Conservation (phyloP, 106 monocot species). For the Dendrobium catenatum region DNA sequence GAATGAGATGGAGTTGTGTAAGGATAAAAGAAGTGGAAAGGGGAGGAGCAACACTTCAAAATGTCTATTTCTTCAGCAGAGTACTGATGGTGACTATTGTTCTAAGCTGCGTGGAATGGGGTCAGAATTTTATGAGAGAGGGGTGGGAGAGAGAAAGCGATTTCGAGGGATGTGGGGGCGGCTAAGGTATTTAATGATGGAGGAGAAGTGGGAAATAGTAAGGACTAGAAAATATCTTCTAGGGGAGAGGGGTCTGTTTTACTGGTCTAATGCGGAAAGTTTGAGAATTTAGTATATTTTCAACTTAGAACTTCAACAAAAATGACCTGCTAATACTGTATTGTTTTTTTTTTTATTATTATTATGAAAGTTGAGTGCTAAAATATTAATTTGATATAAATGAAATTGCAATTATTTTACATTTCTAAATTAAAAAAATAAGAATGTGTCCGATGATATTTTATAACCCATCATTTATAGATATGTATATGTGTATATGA, state of each 20-base stretch:
- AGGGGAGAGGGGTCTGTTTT: background rate
- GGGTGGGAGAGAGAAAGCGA: background rate
- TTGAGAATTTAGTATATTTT: background rate
- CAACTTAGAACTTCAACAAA: background rate
- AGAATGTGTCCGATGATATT: too few species aligned
- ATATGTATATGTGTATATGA: too few species aligned
- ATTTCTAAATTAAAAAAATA: too few species aligned
- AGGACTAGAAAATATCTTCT: background rate
- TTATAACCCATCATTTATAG: too few species aligned
- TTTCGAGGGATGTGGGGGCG: background rate
- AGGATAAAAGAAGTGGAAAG: background rate
- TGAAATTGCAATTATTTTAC: too few species aligned
- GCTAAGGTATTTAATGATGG: conserved; percentile 2
- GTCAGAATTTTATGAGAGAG: conserved; percentile 3
- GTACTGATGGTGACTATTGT: conserved; percentile 9
- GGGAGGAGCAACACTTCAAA: background rate
- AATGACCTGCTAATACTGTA: background rate
- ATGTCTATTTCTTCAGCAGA: background rate
- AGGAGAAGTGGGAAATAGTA: background rate
- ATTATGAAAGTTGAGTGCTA: too few species aligned
- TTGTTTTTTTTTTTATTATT: too few species aligned
- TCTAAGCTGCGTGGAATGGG: background rate
- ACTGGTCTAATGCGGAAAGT: background rate
- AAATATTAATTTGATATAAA: too few species aligned
- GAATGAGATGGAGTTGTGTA: background rate